Base-by-base conservation (phyloP, 192 early-diverging fungal genomes). In the Coemansia sp. region DNA sequence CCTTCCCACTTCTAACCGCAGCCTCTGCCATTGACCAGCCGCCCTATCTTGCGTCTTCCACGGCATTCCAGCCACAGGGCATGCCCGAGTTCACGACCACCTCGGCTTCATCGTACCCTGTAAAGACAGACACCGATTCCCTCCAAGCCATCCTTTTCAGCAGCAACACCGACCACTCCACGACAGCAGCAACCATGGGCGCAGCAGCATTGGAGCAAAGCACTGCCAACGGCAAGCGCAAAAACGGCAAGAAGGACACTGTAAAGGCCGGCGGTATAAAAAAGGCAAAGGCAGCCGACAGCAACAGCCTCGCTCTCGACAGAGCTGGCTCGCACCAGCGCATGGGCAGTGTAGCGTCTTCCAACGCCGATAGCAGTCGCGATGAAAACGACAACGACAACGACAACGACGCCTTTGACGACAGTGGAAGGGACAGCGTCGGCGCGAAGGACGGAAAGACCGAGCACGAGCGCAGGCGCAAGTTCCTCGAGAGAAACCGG, bases 401-500 rank as follows among this genome's bases (percentile, higher is more conserved):
- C 41, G 63, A 23, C 35, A 43, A 61, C 41, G 48, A 56, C 52
- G 20, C 29, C 9, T 19, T 62, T 45, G 74, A 52, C 23, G 41
- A 60, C 32, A 33, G n/a, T 40, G 41, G 36, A 29, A 50, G 38
- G 32, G 59, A 59, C 34, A 59, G 43, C 38, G 61, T 56, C 19
- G 77, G 67, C 43, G 13, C 25, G 23, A 52, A 52, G 22, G 79
- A 43, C 19, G 80, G 82, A 33, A 19, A 35, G 13, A 40, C 55
- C n/a, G 69, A 74, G 59, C 56, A 71, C 63, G 89, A 90, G 69
- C 91, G 93, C 67, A 74, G 93, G 61, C 85, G 79, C 53, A 87
- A 86, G 61, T 95, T 94, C 75, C 82, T 96, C 52, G 94, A 96
- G 70, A 83, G 93, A 42, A 96, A 96, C 74, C 87, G 94, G 48